These are phyloP conservation scores for Talaromyces borbonicus DNA, from an alignment of 495 filamentous ascomycete species.

Conservation along the genomic window DNA sequence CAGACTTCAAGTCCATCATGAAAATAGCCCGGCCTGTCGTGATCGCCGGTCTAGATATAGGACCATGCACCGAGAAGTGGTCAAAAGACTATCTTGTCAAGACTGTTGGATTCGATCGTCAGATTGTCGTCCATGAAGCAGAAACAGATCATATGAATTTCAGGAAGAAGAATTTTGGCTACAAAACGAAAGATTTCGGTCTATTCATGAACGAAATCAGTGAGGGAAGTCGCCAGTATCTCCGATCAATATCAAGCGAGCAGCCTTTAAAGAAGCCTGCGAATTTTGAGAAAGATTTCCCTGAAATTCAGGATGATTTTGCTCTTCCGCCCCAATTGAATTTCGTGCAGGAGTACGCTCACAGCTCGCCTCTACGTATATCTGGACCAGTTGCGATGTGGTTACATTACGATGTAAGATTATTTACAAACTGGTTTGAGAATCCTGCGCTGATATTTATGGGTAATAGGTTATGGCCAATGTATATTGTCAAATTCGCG, in stretches of 20 bases:
- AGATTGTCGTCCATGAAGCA: conserved; percentile 63
- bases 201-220: conserved; percentile 56
- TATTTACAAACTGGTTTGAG: not conserved
- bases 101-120: conserved; percentile 52
- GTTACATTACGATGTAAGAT: conserved; percentile 78
- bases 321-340: conserved; percentile 52
- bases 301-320: conserved; percentile 59
- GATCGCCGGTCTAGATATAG: conserved; percentile 54
- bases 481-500: conserved; percentile 69
- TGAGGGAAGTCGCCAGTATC: conserved; percentile 58
- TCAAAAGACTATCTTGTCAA: conserved; percentile 56
- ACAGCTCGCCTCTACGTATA: conserved; percentile 72
- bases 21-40: conserved; percentile 52
- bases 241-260: conserved; percentile 60
- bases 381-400: conserved; percentile 81
- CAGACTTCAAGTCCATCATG: conserved; percentile 51
- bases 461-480: conserved; percentile 71
- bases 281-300: conserved; percentile 59
- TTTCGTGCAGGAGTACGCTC: conserved; percentile 49
- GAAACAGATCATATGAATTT: conserved; percentile 63
- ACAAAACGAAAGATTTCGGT: conserved; percentile 56
- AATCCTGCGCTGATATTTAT: not conserved
- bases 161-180: conserved; percentile 70
- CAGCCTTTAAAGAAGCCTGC: conserved; percentile 61
- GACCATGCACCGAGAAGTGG: conserved; percentile 58